Evolutionary conservation across 192 early-diverging fungal genomes (phyloP).

Genomic region (Entomortierella parvispora): DNA sequence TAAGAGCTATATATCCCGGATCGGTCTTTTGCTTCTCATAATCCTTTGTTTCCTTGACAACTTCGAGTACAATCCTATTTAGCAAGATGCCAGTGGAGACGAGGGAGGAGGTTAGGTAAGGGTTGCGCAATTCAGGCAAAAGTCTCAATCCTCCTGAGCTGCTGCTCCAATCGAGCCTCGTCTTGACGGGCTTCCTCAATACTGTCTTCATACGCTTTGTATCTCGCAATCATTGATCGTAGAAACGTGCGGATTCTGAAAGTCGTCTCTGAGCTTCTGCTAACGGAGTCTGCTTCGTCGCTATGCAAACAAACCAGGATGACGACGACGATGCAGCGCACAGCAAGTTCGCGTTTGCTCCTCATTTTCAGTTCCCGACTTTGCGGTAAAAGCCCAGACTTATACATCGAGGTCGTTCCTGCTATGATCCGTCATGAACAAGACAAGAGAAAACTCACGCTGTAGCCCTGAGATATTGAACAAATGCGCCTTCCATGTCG

Average conservation of each 20-base stretch:
- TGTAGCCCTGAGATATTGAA: constrained; percentile 43
- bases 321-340: too few relatives aligned
- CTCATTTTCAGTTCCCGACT: too few relatives aligned
- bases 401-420: too few relatives aligned
- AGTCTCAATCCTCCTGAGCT: background rate
- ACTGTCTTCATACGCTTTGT: too few relatives aligned
- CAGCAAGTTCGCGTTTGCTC: too few relatives aligned
- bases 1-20: constrained; percentile 54
- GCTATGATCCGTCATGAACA: too few relatives aligned
- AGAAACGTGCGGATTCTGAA: too few relatives aligned
- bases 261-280: too few relatives aligned
- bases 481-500: constrained; percentile 44
- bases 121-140: background rate
- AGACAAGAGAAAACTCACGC: constrained; percentile 25
- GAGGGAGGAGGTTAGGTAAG: background rate
- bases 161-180: background rate
- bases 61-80: constrained; percentile 59
- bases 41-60: constrained; percentile 54
- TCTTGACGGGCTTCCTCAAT: too few relatives aligned
- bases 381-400: too few relatives aligned
- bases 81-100: background rate
- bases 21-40: constrained; percentile 55
- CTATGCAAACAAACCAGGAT: too few relatives aligned
- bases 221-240: background rate
- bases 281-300: too few relatives aligned